Conservation (phyloP, 2,329 filamentous ascomycete genomes). For the Periconia macrospinosa region DNA sequence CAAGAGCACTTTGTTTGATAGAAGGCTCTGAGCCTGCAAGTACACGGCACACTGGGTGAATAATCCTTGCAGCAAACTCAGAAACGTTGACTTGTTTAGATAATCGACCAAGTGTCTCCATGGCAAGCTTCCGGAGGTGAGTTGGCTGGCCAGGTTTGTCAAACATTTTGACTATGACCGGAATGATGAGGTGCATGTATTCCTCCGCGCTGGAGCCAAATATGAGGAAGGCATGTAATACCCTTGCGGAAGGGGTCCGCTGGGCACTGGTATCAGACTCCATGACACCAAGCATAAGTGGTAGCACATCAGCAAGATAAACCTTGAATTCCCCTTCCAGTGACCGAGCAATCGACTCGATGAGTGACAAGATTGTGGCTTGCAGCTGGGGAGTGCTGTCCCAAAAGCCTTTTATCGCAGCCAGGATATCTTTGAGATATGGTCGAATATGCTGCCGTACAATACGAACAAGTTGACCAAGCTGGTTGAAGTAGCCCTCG, state of each 20-base stretch:
- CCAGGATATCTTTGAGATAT: slow-evolving; percentile 83
- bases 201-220: slow-evolving; percentile 96
- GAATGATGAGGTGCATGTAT: slow-evolving; percentile 98
- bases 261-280: slow-evolving; percentile 80
- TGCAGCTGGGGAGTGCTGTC: slow-evolving; percentile 77
- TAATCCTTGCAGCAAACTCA: slow-evolving; percentile 93
- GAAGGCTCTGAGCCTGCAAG: slow-evolving; percentile 72
- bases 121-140: slow-evolving; percentile 81
- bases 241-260: slow-evolving; percentile 81
- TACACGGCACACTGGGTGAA: slow-evolving; percentile 87
- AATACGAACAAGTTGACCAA: slow-evolving; percentile 89
- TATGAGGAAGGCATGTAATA: slow-evolving; percentile 91
- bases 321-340: slow-evolving; percentile 98
- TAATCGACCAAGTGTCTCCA: slow-evolving; percentile 91
- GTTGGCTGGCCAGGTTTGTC: slow-evolving; percentile 82
- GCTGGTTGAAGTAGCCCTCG: slow-evolving; percentile 96
- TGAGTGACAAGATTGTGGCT: slow-evolving; percentile 84
- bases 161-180: slow-evolving; percentile 91
- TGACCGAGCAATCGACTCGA: slow-evolving; percentile 91
- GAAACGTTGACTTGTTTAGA: slow-evolving; percentile 97
- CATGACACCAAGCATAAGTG: slow-evolving; percentile 90
- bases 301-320: slow-evolving; percentile 84
- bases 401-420: slow-evolving; percentile 90
- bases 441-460: slow-evolving; percentile 95
- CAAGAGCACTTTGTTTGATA: slow-evolving; percentile 79